A percentile compares a stretch with the other conserved stretches of the same genome.
Evolutionary conservation across 1,284 basidiomycete species (phyloP).

Genomic region (Trichosporon sp.): DNA sequence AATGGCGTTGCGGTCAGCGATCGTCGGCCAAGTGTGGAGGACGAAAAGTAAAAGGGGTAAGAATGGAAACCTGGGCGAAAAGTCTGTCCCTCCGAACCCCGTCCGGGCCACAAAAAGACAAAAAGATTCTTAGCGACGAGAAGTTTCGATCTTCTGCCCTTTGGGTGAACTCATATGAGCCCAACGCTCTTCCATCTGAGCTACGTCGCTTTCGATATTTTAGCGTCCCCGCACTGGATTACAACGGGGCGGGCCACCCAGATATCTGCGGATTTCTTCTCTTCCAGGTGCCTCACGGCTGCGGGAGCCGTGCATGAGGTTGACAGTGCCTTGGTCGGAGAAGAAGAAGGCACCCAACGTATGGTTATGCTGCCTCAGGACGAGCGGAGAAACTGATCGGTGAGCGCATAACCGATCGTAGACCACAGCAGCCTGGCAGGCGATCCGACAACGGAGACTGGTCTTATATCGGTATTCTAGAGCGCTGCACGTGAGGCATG

Average conservation of each 20-base stretch:
- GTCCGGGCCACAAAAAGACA: not conserved
- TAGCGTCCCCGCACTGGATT: no score
- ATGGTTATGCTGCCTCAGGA: not conserved
- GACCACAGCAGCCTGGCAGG: not conserved
- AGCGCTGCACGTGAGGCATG: not conserved
- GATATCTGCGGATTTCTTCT: no score
- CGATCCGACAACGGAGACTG: not conserved
- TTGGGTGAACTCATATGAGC: conserved; percentile 18
- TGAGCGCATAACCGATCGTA: not conserved
- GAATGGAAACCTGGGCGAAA: no score
- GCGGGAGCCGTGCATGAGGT: no score
- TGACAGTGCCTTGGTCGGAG: no score
- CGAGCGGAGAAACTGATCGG: not conserved
- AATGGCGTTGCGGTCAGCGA: no score
- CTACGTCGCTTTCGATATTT: conserved; percentile 16
- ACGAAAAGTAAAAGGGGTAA: no score
- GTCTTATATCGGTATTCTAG: not conserved
- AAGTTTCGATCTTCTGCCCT: conserved; percentile 21
- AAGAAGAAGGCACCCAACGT: no score
- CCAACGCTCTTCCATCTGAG: conserved; percentile 20
- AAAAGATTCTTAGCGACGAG: conserved; percentile 18
- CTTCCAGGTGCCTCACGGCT: no score
- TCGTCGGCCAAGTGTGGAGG: no score
- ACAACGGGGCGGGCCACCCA: no score
- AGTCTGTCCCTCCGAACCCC: no score